Conservation (phyloP, 306 rosid genomes). For the Coriaria nepalensis region DNA sequence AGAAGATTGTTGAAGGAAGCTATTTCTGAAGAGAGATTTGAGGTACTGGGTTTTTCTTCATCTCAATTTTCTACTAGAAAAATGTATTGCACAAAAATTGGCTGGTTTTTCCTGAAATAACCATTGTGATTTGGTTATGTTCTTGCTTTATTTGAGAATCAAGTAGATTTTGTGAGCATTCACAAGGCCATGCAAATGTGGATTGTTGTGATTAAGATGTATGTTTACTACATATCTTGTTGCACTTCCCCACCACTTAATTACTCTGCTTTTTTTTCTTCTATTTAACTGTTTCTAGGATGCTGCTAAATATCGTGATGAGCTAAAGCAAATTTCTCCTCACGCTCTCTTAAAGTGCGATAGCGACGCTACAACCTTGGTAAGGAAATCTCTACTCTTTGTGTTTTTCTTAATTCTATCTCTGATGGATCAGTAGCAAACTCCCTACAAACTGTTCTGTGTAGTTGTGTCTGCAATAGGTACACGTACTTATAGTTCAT, state of each 20-base stretch:
- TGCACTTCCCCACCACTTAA: too few species aligned
- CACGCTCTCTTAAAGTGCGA: conserved; percentile 71
- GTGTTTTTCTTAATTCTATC: too few species aligned
- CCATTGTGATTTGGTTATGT: neutral
- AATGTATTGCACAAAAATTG: too few species aligned
- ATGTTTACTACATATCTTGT: too few species aligned
- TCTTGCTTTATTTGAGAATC: neutral
- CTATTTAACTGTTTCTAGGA: conserved; percentile 33
- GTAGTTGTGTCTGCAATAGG: too few species aligned
- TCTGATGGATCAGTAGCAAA: too few species aligned
- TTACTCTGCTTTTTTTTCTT: too few species aligned
- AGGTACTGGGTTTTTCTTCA: conserved; percentile 26
- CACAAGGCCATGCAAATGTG: neutral
- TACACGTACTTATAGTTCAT: too few species aligned
- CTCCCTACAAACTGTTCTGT: too few species aligned
- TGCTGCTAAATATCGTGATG: conserved; percentile 81
- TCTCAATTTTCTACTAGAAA: neutral
- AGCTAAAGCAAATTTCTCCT: conserved; percentile 65
- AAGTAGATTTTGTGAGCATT: neutral
- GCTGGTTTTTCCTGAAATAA: too few species aligned
- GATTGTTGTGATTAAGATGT: too few species aligned
- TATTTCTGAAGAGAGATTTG: conserved; percentile 57
- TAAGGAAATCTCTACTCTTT: conserved; percentile 12
- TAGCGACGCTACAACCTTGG: conserved; percentile 85
- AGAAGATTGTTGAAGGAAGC: conserved; percentile 60